Percentiles rank a stretch among this genome's conserved stretches.
Conservation (phyloP, 2,329 filamentous ascomycete genomes). For the Grosmannia serpens region DNA sequence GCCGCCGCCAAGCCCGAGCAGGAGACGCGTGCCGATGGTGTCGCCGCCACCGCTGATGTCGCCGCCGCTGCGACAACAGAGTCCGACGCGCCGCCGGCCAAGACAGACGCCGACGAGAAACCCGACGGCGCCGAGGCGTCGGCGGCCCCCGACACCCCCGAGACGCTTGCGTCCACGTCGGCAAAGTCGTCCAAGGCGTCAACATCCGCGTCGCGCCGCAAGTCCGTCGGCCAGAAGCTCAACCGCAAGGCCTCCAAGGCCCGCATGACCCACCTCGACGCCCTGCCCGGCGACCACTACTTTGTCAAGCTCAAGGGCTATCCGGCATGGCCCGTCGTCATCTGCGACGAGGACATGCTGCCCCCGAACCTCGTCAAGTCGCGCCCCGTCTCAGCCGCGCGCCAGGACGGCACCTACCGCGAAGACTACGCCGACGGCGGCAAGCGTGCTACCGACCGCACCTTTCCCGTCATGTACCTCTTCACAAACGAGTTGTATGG, state of each 20-base stretch:
- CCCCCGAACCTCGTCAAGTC: conserved; percentile 63
- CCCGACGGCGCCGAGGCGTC: conserved; percentile 14
- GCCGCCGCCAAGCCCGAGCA: neutral
- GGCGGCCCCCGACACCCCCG: conserved; percentile 6
- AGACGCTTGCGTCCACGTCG: conserved; percentile 14
- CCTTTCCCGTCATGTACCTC: conserved; percentile 91
- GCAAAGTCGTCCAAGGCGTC: neutral
- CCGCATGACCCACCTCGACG: conserved; percentile 61
- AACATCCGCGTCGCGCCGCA: conserved; percentile 51
- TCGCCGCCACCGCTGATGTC: neutral
- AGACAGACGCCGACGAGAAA: conserved; percentile 3
- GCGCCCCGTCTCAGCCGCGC: conserved; percentile 74
- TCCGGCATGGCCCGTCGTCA: conserved; percentile 86
- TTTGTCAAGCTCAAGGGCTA: conserved; percentile 91
- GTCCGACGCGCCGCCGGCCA: conserved; percentile 13
- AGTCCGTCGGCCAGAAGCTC: conserved; percentile 69
- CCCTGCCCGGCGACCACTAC: conserved; percentile 83
- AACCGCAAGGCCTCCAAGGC: conserved; percentile 75
- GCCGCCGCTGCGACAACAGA: conserved; percentile 14
- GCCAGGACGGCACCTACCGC: conserved; percentile 74
- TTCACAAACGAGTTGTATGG: conserved; percentile 93
- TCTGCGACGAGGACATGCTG: conserved; percentile 91
- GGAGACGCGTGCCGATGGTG: conserved; percentile 13
- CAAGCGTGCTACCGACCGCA: conserved; percentile 73
- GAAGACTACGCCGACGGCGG: conserved; percentile 81